Base-by-base conservation (phyloP, 78 protist genomes). In the Dictyostelium capitatum region DNA sequence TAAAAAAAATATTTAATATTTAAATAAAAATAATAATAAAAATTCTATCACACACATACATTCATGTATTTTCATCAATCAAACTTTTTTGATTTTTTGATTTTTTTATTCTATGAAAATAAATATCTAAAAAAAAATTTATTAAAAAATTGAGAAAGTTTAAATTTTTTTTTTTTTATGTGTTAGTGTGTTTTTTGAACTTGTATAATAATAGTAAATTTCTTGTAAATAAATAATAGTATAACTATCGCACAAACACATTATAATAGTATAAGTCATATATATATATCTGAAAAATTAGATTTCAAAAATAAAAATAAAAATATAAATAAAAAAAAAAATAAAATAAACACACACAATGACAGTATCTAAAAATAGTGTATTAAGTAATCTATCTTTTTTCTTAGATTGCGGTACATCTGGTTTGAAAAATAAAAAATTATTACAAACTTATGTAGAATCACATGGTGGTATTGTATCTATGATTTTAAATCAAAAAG, bases 401-500 rank as follows among this genome's bases (percentile, higher is more conserved):
- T 87, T 30, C 65, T 37, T 87, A 14, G 93, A 87, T 77, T 69
- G 93, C 28, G 54, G 74, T 15, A 62, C 23, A 17, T 11, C 25
- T 20, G 73, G 83, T 4, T 87, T 32, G 17, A 87, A 87, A 51
- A 51, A 28, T 5, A 87, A 87, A 54, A 87, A 87, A n/a, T 72
- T n/a, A 47, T 15, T 87, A 25, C 50, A 77, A n/a, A 74, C 79
- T 1, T 32, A 75, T 43, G 48, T 87, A 10, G 56, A n/a, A 30
- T 62, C 67, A 30, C 12, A 87, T 77, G 84, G 84, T 77, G 93
- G 84, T 23, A n/a, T 0, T 6, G 51, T 51, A 8, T 75, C 93
- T 0, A 64, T 74, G 51, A 41, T 87, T 48, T 87, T 87, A 50
- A 87, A 87, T n/a, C 77, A 74, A 64, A 87, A 87, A 62, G 93